These are phyloP conservation scores for Plantago lanceolata DNA, from an alignment of 305 asterid species.

Conservation along the genomic window DNA sequence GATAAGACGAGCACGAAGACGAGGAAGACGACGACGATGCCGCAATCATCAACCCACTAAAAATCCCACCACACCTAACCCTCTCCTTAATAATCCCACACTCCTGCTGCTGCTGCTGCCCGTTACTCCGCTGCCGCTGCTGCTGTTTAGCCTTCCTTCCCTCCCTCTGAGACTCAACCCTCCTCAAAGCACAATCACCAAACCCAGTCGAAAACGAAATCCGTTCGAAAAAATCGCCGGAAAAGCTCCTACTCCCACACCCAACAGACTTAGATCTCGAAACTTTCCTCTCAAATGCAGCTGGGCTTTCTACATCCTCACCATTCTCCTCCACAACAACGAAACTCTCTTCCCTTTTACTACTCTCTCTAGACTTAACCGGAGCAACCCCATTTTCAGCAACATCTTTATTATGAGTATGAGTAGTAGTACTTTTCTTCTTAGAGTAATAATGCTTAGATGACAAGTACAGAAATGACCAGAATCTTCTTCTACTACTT, in stretches of 20 bases:
- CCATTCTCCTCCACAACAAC: conserved; percentile 21
- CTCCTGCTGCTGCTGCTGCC: conserved; percentile 24
- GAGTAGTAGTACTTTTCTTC: conserved; percentile 24
- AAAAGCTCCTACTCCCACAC: conserved; percentile 60
- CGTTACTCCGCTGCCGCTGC: conserved; percentile 16
- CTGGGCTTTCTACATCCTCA: conserved; percentile 26
- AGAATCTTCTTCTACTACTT: conserved; percentile 36
- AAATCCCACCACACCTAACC: conserved; percentile 54
- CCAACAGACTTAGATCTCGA: conserved; percentile 71
- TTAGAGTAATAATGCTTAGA: conserved; percentile 27
- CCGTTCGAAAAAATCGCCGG: conserved; percentile 58
- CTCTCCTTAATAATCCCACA: conserved; percentile 34
- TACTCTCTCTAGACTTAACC: not conserved
- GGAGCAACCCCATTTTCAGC: conserved; percentile 19
- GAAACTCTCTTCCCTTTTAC: conserved; percentile 2
- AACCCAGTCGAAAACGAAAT: conserved; percentile 61
- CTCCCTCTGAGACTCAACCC: conserved; percentile 63
- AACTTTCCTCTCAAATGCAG: conserved; percentile 37
- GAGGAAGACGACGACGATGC: conserved; percentile 33
- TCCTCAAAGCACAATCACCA: conserved; percentile 53
- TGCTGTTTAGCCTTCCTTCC: conserved; percentile 32
- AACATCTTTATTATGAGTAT: too few species aligned
- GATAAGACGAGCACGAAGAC: conserved; percentile 30
- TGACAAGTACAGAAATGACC: conserved; percentile 40
- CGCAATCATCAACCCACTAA: conserved; percentile 41